Evolutionary conservation across 495 filamentous ascomycete species (phyloP).

Genomic region (Tuber brumale): DNA sequence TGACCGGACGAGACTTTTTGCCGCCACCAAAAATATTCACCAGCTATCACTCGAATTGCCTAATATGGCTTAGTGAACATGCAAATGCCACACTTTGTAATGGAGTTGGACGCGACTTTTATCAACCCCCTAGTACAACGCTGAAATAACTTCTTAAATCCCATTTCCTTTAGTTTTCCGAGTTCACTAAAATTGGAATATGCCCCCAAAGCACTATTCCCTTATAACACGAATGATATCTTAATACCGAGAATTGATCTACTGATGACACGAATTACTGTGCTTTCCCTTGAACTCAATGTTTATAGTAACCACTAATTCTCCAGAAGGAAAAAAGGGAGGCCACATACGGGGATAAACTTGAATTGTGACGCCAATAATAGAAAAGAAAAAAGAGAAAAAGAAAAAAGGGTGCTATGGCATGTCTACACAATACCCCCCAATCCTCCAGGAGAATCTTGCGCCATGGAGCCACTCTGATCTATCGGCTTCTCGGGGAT

Average conservation of each 20-base stretch:
- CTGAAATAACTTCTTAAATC: neutral
- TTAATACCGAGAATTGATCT: neutral
- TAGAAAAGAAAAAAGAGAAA: neutral
- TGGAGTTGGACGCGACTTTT: too few species aligned
- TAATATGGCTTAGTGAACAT: too few species aligned
- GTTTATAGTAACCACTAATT: neutral
- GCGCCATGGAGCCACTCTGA: neutral
- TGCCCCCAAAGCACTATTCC: neutral
- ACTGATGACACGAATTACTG: neutral
- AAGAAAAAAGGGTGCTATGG: neutral
- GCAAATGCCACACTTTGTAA: too few species aligned
- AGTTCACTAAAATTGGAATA: neutral
- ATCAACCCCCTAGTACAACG: too few species aligned
- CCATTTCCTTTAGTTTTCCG: neutral
- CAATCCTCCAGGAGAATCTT: neutral
- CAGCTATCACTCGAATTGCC: too few species aligned
- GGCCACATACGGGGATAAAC: neutral
- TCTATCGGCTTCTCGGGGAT: neutral
- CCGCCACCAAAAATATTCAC: too few species aligned
- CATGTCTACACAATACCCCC: neutral
- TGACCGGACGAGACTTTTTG: too few species aligned
- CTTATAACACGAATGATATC: neutral
- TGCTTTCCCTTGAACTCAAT: neutral
- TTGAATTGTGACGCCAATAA: neutral
- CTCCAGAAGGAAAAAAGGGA: neutral